Evolutionary conservation across 768 basidiomycete species (phyloP), one percentile per base, ranked within the genome.

Genomic region (Mycena epipterygia): DNA sequence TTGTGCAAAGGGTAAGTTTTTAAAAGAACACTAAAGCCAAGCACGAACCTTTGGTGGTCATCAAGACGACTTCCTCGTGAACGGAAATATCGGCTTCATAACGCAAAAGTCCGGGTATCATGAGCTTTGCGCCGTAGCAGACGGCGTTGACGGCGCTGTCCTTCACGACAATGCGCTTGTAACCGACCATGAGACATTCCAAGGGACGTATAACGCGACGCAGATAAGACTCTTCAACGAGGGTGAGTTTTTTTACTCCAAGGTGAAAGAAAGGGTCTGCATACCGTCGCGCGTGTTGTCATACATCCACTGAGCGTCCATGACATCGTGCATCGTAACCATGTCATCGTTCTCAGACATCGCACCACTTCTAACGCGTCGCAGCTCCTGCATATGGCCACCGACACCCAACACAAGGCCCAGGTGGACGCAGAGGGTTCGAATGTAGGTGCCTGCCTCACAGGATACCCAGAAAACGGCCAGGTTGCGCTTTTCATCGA

Each of bases 361-460:
- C 56, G 97, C 97, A 76, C 98, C 98, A 79, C 93, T 95, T 73
- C 98, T 86, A 17, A 99, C 97, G 76, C 98, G 86, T 75, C 98
- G 88, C 67, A 99, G 88, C 81, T 99, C 98, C 84, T 99, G 97
- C 98, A 99, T 99, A 82, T 99, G 98, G n/a, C 97, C 98, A 27
- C 98, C 98, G 32, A 99, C 97, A 70, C 98, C 98, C 41, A 98
- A 86, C 46, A 99, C 70, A 59, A 99, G 87, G 67, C 98, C 98
- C 62, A 99, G 84, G 82, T 99, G 98, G 17, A 99, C 98, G 80
- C 98, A 99, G 51, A 99, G 88, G 1, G 98, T 99, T 79, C 98
- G 93, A 74, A 95, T 95, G 73, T 95, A 95, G n/a, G 94, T 95
- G 68, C 98, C 98, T 41, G 98, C 98, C 80, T 99, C 98, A 80